phyloP scores from a whole-genome alignment of 306 rosid genomes.

The Rosa persica region DNA sequence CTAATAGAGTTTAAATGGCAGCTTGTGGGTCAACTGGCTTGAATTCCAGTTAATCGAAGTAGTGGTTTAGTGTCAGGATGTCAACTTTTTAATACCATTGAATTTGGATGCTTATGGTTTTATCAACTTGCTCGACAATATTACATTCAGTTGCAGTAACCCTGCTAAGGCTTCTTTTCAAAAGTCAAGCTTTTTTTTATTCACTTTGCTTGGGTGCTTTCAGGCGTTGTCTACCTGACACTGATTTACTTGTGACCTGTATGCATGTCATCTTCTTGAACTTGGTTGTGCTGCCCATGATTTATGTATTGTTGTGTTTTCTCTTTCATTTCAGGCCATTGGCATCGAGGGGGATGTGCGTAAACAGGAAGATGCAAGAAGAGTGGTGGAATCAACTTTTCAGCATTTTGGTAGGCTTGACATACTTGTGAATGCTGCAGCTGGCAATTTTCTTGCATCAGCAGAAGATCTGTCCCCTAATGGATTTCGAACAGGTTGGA shows the following conservation, averaged over 20 bases:
- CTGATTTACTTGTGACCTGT: neutral
- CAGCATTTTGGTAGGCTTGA: conserved; percentile 74
- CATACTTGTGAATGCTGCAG: conserved; percentile 87
- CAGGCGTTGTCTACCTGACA: neutral
- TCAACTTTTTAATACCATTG: neutral
- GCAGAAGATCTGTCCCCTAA: conserved; percentile 95
- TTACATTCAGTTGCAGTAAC: neutral
- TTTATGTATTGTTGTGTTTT: neutral
- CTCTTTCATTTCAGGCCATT: conserved; percentile 46
- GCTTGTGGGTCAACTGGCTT: neutral
- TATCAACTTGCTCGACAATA: neutral
- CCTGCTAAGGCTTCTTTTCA: neutral
- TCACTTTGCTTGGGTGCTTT: neutral
- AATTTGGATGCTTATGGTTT: neutral
- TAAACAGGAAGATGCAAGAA: conserved; percentile 77
- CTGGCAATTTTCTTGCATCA: conserved; percentile 77
- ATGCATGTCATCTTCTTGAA: neutral
- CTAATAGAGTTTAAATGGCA: neutral
- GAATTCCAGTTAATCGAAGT: neutral
- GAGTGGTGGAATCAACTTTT: conserved; percentile 67
- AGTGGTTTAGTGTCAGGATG: neutral
- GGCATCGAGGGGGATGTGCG: conserved; percentile 90
- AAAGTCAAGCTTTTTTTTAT: neutral
- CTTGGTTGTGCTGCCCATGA: neutral
- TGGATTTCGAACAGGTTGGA: conserved; percentile 87